phyloP scores from a whole-genome alignment of 805 yeast species.

The Wickerhamomyces alni region DNA sequence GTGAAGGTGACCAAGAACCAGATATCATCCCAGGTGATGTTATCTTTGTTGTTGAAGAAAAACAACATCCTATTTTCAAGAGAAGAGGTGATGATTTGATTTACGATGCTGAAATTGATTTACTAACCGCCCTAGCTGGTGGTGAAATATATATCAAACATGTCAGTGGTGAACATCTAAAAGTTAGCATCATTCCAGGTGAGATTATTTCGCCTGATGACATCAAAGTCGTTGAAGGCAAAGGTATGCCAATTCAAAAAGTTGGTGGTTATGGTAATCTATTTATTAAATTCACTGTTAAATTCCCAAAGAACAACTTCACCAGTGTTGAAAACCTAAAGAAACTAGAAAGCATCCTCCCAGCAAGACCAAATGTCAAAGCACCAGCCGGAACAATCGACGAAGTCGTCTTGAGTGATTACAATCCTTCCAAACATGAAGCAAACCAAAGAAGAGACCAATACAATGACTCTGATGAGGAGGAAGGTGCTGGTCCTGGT shows the following conservation, averaged over 20 bases:
- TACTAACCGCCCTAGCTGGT: constrained; percentile 93
- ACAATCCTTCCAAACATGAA: constrained; percentile 57
- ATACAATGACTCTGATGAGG: constrained; percentile 49
- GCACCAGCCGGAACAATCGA: constrained; percentile 74
- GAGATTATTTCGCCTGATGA: constrained; percentile 86
- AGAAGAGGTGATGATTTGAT: constrained; percentile 87
- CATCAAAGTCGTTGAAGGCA: constrained; percentile 76
- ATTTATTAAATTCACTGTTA: constrained; percentile 77
- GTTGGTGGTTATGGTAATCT: constrained; percentile 86
- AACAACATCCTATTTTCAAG: constrained; percentile 73
- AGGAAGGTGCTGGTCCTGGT: constrained; percentile 57
- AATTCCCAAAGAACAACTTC: constrained; percentile 78
- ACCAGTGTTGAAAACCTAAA: constrained; percentile 70
- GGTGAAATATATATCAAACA: constrained; percentile 87
- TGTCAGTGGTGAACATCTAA: constrained; percentile 86
- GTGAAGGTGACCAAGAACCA: constrained; percentile 98
- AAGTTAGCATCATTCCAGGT: constrained; percentile 80
- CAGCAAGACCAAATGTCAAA: constrained; percentile 50
- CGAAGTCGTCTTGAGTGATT: constrained; percentile 67
- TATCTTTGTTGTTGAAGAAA: constrained; percentile 84
- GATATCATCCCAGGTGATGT: constrained; percentile 96
- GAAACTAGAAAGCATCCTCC: constrained; percentile 69
- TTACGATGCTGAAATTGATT: constrained; percentile 82
- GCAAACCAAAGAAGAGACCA: constrained; percentile 30
- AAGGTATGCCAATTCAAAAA: constrained; percentile 96